Evolutionary conservation across 2,329 filamentous ascomycete species (phyloP).

Genomic region (Fusarium devonianum): DNA sequence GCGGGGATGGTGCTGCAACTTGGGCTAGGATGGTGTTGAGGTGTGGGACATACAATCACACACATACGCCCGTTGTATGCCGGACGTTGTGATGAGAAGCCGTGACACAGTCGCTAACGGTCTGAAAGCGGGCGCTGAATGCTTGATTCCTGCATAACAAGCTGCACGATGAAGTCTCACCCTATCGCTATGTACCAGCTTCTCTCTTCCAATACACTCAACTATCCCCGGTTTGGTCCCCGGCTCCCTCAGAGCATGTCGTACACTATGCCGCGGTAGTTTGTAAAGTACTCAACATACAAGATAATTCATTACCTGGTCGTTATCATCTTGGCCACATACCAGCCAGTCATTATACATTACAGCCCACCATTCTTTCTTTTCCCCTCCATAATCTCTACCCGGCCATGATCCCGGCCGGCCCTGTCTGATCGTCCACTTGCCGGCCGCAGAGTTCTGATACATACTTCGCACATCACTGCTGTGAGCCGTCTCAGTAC

Average conservation of each 20-base stretch:
- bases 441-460: neutral
- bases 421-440: neutral
- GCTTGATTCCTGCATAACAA: neutral
- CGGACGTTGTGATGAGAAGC: neutral
- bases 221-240: no score
- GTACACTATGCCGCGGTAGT: neutral
- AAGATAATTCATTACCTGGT: neutral
- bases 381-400: neutral
- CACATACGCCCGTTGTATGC: no score
- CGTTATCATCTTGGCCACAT: slow-evolving; percentile 1
- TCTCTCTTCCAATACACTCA: neutral
- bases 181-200: neutral
- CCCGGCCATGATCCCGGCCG: slow-evolving; percentile 7
- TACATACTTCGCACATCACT: neutral
- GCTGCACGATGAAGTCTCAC: neutral
- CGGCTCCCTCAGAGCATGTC: slow-evolving; percentile 1
- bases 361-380: neutral
- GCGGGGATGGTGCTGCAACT: no score
- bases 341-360: neutral
- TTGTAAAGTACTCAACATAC: neutral
- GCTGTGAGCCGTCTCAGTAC: neutral
- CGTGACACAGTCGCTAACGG: neutral
- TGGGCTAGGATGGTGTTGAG: neutral
- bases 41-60: no score
- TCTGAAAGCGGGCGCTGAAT: slow-evolving; percentile 4